Evolutionary conservation across 1,284 basidiomycete genomes (phyloP).

Genomic region (Fomitiporia mediterranea): DNA sequence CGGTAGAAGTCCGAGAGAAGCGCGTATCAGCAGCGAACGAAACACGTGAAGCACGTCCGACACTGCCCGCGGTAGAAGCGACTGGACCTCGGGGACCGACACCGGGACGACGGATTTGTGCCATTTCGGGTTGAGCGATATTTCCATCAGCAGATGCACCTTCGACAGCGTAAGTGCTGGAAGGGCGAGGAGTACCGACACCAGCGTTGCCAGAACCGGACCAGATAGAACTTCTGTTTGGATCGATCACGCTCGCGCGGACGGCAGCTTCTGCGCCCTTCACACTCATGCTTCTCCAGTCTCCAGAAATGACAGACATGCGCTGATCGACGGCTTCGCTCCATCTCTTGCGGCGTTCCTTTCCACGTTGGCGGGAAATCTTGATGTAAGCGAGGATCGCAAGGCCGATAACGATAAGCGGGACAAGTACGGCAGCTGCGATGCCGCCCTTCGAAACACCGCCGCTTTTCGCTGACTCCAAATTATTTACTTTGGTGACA

Average conservation of each 20-base stretch:
- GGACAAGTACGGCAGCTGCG: slow-evolving; percentile 76
- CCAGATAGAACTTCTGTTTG: slow-evolving; percentile 47
- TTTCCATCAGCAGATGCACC: slow-evolving; percentile 35
- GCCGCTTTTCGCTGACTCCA: slow-evolving; percentile 29
- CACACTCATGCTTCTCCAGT: slow-evolving; percentile 72
- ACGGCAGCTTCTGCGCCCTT: slow-evolving; percentile 71
- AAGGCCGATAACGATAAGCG: slow-evolving; percentile 51
- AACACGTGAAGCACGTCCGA: slow-evolving; percentile 51
- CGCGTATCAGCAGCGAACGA: slow-evolving; percentile 71
- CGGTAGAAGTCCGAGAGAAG: slow-evolving; percentile 29
- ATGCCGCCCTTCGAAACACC: slow-evolving; percentile 56
- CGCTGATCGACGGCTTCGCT: slow-evolving; percentile 71
- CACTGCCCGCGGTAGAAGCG: slow-evolving; percentile 39
- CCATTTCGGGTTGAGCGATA: slow-evolving; percentile 37
- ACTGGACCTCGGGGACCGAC: slow-evolving; percentile 35
- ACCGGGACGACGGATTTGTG: slow-evolving; percentile 44
- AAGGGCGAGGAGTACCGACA: slow-evolving; percentile 40
- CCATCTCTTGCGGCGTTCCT: slow-evolving; percentile 63
- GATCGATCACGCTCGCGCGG: slow-evolving; percentile 55
- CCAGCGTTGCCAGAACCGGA: slow-evolving; percentile 42
- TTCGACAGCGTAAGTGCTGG: slow-evolving; percentile 43
- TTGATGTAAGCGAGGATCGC: slow-evolving; percentile 50
- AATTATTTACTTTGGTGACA: slow-evolving; percentile 35
- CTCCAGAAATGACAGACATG: slow-evolving; percentile 73
- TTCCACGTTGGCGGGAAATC: slow-evolving; percentile 51